Conservation (phyloP, 2,329 filamentous ascomycete genomes). For the Aspergillus versicolor region DNA sequence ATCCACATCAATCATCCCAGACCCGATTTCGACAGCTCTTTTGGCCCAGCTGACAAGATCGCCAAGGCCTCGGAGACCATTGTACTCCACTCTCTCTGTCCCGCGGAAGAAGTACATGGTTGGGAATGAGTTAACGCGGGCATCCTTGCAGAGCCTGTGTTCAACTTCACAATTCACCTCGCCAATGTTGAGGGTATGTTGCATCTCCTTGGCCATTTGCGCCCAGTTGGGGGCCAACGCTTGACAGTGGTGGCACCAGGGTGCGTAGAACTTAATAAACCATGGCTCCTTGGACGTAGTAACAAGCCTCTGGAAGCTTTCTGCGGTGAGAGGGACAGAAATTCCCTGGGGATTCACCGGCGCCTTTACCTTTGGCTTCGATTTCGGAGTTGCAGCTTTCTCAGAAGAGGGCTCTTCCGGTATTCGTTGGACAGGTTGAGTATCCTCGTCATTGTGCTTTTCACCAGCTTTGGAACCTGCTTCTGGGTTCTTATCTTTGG, state of each 20-base stretch:
- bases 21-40: slow-evolving; percentile 75
- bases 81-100: slow-evolving; percentile 88
- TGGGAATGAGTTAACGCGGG: slow-evolving; percentile 74
- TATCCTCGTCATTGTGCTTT: slow-evolving; percentile 39
- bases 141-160: slow-evolving; percentile 87
- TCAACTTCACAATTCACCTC: slow-evolving; percentile 95
- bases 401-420: slow-evolving; percentile 23
- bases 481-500: slow-evolving; percentile 45
- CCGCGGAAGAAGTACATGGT: slow-evolving; percentile 92
- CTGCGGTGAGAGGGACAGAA: slow-evolving; percentile 73
- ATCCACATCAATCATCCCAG: slow-evolving; percentile 78
- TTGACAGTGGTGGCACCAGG: slow-evolving; percentile 96
- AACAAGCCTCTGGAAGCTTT: slow-evolving; percentile 82
- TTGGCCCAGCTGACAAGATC: slow-evolving; percentile 86
- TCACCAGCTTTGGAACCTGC: slow-evolving; percentile 40
- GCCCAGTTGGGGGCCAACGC: slow-evolving; percentile 88
- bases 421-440: slow-evolving; percentile 11
- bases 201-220: slow-evolving; percentile 87
- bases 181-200: slow-evolving; percentile 83
- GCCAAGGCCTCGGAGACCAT: slow-evolving; percentile 84
- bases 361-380: slow-evolving; percentile 51
- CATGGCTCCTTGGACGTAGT: slow-evolving; percentile 87
- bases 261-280: slow-evolving; percentile 99
- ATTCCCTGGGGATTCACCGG: slow-evolving; percentile 73
- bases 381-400: slow-evolving; percentile 43